Evolutionary conservation across 139 green algal species (phyloP).

Genomic region (Micractinium sp.): DNA sequence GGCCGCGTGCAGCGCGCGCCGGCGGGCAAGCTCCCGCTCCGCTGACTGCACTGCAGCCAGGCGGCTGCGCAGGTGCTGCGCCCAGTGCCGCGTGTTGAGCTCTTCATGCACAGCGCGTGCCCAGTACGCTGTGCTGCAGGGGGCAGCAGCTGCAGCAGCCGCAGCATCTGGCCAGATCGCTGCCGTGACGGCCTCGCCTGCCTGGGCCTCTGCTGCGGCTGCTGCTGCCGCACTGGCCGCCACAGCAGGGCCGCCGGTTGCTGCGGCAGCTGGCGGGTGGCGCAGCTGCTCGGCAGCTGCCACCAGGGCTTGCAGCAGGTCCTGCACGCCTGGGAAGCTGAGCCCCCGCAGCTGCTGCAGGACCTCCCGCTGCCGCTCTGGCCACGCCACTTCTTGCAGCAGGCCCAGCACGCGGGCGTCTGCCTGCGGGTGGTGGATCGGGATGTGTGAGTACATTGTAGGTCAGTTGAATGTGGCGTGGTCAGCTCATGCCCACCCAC

Average conservation of each 20-base stretch:
- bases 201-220: neutral
- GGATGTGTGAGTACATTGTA: no score
- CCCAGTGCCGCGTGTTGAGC: slow-evolving; percentile 2
- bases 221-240: neutral
- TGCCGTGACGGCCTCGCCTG: neutral
- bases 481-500: no score
- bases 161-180: neutral
- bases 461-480: no score
- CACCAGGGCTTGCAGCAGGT: neutral
- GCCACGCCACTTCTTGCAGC: neutral
- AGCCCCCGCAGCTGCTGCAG: neutral
- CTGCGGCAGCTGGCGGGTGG: neutral
- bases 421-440: neutral
- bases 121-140: slow-evolving; percentile 17
- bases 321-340: neutral
- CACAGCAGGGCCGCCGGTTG: neutral
- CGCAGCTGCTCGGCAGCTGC: neutral
- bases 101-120: neutral
- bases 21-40: neutral
- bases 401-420: neutral
- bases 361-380: neutral
- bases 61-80: neutral
- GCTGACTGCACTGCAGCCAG: neutral
- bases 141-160: neutral
- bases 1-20: neutral